Evolutionary conservation across 1,284 basidiomycete genomes (phyloP).

Genomic region (Pyrrhoderma noxium): DNA sequence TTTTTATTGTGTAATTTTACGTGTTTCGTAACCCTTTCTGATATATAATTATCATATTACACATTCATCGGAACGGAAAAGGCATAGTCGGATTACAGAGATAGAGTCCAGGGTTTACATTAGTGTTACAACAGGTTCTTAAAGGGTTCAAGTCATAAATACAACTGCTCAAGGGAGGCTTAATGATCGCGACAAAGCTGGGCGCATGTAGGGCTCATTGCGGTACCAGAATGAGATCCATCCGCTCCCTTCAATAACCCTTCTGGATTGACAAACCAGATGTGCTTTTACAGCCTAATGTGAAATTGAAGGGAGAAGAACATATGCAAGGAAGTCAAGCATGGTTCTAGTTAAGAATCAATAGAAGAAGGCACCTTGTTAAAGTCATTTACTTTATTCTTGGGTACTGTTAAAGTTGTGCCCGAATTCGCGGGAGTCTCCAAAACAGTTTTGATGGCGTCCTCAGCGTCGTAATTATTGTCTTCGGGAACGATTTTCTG

Average conservation of each 20-base stretch:
- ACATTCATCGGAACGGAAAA: no score
- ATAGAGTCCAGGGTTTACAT: no score
- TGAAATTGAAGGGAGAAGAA: background rate
- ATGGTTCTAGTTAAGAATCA: background rate
- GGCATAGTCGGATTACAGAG: no score
- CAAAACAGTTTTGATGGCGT: slow-evolving; percentile 1
- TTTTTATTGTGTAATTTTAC: no score
- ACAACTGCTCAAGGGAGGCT: slow-evolving; percentile 4
- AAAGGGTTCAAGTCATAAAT: no score
- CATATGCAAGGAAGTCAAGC: background rate
- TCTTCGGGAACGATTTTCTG: slow-evolving; percentile 8
- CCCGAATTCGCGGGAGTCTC: background rate
- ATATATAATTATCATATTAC: no score
- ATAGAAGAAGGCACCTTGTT: slow-evolving; percentile 5
- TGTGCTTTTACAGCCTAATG: background rate
- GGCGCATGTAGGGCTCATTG: slow-evolving; percentile 11
- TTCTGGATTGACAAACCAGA: slow-evolving; percentile 1
- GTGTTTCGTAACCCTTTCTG: no score
- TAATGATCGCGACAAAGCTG: slow-evolving; percentile 8
- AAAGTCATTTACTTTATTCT: background rate
- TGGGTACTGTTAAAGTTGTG: slow-evolving; percentile 3
- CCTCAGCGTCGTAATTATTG: slow-evolving; percentile 2
- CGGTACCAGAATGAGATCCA: slow-evolving; percentile 3
- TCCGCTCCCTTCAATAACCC: slow-evolving; percentile 8
- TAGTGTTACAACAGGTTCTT: background rate